These are phyloP conservation scores for Apiosordaria backusii DNA, from an alignment of 495 filamentous ascomycete species.

Conservation along the genomic window DNA sequence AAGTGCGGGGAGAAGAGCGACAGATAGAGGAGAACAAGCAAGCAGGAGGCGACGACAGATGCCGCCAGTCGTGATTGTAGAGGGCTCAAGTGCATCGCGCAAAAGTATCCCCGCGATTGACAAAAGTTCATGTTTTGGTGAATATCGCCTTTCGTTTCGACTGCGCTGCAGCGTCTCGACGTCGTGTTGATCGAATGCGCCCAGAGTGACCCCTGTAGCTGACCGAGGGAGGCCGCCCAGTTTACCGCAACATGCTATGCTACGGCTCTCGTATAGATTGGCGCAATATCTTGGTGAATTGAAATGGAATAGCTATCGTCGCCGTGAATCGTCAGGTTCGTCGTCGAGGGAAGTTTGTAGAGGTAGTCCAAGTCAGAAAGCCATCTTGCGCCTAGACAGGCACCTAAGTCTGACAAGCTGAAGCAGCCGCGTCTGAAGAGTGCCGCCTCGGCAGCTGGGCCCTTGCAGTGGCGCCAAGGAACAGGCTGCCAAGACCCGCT, in stretches of 20 bases:
- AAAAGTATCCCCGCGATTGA: constrained; percentile 33
- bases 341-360: background rate
- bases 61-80: constrained; percentile 68
- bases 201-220: constrained; percentile 11
- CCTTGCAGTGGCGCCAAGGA: constrained; percentile 5
- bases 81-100: constrained; percentile 59
- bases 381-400: background rate
- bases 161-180: background rate
- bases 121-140: constrained; percentile 14
- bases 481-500: background rate
- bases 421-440: constrained; percentile 1
- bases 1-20: constrained; percentile 52
- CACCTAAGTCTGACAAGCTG: background rate
- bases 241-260: background rate
- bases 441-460: background rate
- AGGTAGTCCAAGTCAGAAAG: background rate
- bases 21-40: constrained; percentile 55
- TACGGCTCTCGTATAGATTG: background rate
- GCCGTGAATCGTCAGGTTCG: background rate
- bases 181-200: constrained; percentile 17
- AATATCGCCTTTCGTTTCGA: background rate
- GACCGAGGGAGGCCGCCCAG: constrained; percentile 11
- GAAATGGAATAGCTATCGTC: background rate
- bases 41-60: constrained; percentile 53
- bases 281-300: too few species aligned